phyloP scores from a whole-genome alignment of 805 yeast species.

The Pichia scutulata region DNA sequence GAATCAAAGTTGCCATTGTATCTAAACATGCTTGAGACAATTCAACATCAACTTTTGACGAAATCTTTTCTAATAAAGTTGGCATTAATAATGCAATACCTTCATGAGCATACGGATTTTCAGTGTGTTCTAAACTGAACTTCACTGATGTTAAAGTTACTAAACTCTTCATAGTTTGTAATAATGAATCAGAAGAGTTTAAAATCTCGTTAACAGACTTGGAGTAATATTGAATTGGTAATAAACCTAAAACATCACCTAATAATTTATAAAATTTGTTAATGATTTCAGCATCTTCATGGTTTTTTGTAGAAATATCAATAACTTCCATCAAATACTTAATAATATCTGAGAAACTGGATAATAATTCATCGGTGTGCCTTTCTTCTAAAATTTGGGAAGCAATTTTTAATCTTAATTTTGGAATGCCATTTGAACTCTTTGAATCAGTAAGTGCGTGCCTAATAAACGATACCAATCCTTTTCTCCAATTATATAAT shows the following conservation, averaged over 20 bases:
- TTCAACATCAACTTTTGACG: slow-evolving; percentile 33
- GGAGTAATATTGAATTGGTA: slow-evolving; percentile 72
- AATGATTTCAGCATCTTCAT: slow-evolving; percentile 31
- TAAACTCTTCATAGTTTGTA: slow-evolving; percentile 51
- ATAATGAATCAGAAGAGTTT: slow-evolving; percentile 29
- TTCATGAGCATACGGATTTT: slow-evolving; percentile 38
- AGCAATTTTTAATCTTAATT: slow-evolving; percentile 34
- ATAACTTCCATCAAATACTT: slow-evolving; percentile 33
- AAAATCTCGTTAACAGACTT: slow-evolving; percentile 44
- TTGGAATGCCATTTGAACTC: slow-evolving; percentile 33
- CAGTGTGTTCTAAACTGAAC: slow-evolving; percentile 58
- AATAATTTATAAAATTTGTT: slow-evolving; percentile 47
- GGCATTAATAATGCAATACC: slow-evolving; percentile 48
- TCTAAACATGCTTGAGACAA: slow-evolving; percentile 66
- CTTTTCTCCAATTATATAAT: slow-evolving; percentile 39
- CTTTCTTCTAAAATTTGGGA: slow-evolving; percentile 26
- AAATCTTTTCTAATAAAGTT: slow-evolving; percentile 36
- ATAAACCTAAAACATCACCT: slow-evolving; percentile 53
- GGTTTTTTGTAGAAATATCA: slow-evolving; percentile 25
- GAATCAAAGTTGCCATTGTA: slow-evolving; percentile 53
- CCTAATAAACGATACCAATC: slow-evolving; percentile 50
- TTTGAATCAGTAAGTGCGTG: slow-evolving; percentile 38
- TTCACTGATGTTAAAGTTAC: slow-evolving; percentile 57
- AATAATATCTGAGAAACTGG: slow-evolving; percentile 23
- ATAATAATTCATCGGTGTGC: slow-evolving; percentile 17